Conservation (phyloP, 805 yeast species). For the Metschnikowia henanensis region DNA sequence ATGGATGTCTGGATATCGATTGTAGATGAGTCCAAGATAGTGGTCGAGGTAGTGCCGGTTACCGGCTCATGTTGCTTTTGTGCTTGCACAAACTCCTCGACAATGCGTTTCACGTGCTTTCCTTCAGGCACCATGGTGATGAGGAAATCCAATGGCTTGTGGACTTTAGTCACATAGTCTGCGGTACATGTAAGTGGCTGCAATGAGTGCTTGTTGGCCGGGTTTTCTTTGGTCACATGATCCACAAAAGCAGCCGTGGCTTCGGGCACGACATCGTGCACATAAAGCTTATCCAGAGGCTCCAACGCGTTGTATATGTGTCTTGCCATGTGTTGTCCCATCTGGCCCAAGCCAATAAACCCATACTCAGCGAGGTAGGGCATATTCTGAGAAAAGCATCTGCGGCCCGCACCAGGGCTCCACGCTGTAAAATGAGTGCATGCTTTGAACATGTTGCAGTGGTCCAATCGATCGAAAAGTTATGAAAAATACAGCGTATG, state of each 20-base stretch:
- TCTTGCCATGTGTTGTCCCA: slow-evolving; percentile 57
- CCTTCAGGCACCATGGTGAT: slow-evolving; percentile 59
- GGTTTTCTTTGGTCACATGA: slow-evolving; percentile 24
- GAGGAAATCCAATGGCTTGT: slow-evolving; percentile 38
- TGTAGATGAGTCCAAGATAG: slow-evolving; percentile 51
- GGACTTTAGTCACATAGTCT: slow-evolving; percentile 31
- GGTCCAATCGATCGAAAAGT: too few relatives aligned
- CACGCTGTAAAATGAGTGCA: background rate
- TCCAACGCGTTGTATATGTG: slow-evolving; percentile 43
- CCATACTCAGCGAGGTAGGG: slow-evolving; percentile 34
- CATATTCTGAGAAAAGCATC: slow-evolving; percentile 10
- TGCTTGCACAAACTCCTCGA: slow-evolving; percentile 35
- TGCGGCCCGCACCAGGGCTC: slow-evolving; percentile 2
- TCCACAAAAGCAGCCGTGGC: slow-evolving; percentile 27
- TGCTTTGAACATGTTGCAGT: background rate
- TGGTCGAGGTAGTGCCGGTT: slow-evolving; percentile 16
- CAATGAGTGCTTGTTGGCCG: slow-evolving; percentile 22
- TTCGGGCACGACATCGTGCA: slow-evolving; percentile 41
- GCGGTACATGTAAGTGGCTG: slow-evolving; percentile 20
- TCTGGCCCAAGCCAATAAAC: slow-evolving; percentile 56
- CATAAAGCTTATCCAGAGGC: slow-evolving; percentile 40
- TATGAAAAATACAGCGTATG: too few relatives aligned
- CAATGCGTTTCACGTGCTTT: slow-evolving; percentile 44
- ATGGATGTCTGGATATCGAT: slow-evolving; percentile 50
- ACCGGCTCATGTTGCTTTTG: slow-evolving; percentile 20